These are phyloP conservation scores for Flaveria ramosissima DNA, from an alignment of 129 eudicot species.

Conservation along the genomic window DNA sequence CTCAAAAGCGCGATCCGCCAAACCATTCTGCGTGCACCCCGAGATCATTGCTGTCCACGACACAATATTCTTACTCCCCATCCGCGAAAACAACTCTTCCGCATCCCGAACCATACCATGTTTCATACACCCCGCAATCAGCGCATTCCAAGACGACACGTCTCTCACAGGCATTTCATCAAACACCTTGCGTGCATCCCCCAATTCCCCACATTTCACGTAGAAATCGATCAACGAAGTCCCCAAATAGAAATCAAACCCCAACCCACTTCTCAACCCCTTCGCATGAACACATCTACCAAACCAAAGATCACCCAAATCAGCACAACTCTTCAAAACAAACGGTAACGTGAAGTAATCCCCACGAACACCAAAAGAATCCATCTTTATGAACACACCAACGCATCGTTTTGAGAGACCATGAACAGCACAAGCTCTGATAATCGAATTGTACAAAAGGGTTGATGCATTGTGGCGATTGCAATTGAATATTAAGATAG, in stretches of 20 bases:
- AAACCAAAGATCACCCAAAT: slow-evolving; percentile 29
- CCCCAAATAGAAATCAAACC: slow-evolving; percentile 64
- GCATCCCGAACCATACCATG: slow-evolving; percentile 48
- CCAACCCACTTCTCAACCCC: slow-evolving; percentile 61
- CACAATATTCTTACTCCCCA: slow-evolving; percentile 57
- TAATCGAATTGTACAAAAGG: slow-evolving; percentile 62
- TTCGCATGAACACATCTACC: slow-evolving; percentile 67
- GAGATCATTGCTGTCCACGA: slow-evolving; percentile 91
- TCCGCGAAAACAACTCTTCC: slow-evolving; percentile 50
- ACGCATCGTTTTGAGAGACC: slow-evolving; percentile 31
- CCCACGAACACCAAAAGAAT: slow-evolving; percentile 40
- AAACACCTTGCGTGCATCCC: slow-evolving; percentile 45
- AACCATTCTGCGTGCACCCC: slow-evolving; percentile 73
- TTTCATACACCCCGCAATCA: slow-evolving; percentile 68
- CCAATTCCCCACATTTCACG: slow-evolving; percentile 57
- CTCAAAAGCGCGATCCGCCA: slow-evolving; percentile 47
- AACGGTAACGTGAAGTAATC: slow-evolving; percentile 79
- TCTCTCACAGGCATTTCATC: slow-evolving; percentile 67
- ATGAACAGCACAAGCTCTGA: slow-evolving; percentile 55
- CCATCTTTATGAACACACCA: slow-evolving; percentile 38
- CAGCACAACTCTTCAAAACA: slow-evolving; percentile 71
- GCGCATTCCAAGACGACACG: slow-evolving; percentile 67
- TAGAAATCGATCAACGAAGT: slow-evolving; percentile 71
- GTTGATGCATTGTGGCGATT: slow-evolving; percentile 26
- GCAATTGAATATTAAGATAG: slow-evolving; percentile 36